Evolutionary conservation across 2,329 filamentous ascomycete species (phyloP).

Genomic region (Colletotrichum shisoi): DNA sequence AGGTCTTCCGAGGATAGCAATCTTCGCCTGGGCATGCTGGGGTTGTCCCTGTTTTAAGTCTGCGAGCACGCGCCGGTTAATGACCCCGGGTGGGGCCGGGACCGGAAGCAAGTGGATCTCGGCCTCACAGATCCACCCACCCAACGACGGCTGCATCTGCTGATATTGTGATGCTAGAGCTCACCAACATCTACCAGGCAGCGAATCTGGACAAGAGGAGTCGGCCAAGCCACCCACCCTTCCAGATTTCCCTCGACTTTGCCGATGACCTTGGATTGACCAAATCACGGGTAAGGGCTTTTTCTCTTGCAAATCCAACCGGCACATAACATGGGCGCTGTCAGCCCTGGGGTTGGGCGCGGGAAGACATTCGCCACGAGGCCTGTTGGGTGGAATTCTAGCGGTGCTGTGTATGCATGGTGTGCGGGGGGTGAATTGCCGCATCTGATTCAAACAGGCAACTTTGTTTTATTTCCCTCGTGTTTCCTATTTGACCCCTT

Average conservation of each 20-base stretch:
- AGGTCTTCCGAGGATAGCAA: background rate
- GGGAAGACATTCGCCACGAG: constrained; percentile 11
- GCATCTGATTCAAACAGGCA: constrained; percentile 17
- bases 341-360: constrained; percentile 11
- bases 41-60: background rate
- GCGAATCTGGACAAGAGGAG: background rate
- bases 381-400: constrained; percentile 16
- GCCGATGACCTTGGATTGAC: background rate
- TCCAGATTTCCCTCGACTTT: constrained; percentile 13
- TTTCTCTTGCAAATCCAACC: background rate
- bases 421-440: constrained; percentile 26
- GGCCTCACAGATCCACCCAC: constrained; percentile 6
- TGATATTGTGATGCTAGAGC: background rate
- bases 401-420: constrained; percentile 15
- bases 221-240: background rate
- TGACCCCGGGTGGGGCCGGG: background rate
- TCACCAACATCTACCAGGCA: background rate
- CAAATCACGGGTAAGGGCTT: constrained; percentile 5
- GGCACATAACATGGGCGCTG: background rate
- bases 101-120: background rate
- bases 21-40: background rate
- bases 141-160: too few relatives aligned
- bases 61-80: background rate
- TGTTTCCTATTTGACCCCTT: constrained; percentile 35
- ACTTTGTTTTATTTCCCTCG: constrained; percentile 24